Conservation (phyloP, 192 early-diverging fungal genomes). For the Entrophospora sp. region DNA sequence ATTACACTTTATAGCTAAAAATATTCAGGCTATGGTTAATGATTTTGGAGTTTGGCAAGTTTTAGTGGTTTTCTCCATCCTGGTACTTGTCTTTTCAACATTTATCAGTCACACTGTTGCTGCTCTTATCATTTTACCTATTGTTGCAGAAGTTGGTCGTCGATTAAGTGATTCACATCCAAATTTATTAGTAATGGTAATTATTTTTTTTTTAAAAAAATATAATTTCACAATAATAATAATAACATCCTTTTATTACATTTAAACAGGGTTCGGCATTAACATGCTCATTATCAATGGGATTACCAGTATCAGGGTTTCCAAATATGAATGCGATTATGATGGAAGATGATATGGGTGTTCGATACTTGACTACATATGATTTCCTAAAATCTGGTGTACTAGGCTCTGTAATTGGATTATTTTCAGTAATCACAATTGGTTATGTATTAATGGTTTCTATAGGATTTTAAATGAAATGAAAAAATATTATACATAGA, state of each 20-base stretch:
- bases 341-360: constrained; percentile 78
- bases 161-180: constrained; percentile 34
- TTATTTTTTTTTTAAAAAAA: no score
- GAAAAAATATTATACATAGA: no score
- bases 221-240: no score
- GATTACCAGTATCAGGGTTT: constrained; percentile 86
- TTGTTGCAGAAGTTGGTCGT: constrained; percentile 78
- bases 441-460: constrained; percentile 68
- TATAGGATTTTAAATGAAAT: no score
- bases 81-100: constrained; percentile 76
- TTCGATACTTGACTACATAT: constrained; percentile 66
- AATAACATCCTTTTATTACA: no score
- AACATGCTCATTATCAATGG: constrained; percentile 84
- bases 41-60: constrained; percentile 64
- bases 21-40: constrained; percentile 55
- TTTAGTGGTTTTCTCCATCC: constrained; percentile 61
- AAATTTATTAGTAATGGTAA: constrained; percentile 73
- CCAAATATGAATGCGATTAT: constrained; percentile 96
- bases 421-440: constrained; percentile 57
- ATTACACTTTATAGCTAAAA: constrained; percentile 63
- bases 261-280: no score
- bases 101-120: constrained; percentile 95
- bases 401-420: constrained; percentile 62
- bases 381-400: constrained; percentile 84
- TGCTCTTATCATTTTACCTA: constrained; percentile 86